A percentile compares a stretch with the other conserved stretches of the same genome.
Conservation (phyloP, 2,329 filamentous ascomycete species). For the Colletotrichum musae region DNA sequence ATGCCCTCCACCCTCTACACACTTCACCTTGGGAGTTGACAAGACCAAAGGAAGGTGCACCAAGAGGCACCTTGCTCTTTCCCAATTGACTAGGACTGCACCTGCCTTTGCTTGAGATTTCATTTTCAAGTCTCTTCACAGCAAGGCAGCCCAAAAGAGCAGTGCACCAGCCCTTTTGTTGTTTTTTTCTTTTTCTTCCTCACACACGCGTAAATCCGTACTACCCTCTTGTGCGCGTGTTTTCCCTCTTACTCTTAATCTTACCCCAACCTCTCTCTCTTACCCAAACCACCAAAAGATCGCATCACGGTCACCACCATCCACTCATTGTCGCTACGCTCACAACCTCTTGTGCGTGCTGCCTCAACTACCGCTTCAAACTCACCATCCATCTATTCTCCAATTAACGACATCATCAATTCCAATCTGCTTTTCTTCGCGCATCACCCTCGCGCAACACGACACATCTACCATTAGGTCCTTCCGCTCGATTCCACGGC, state of each 20-base stretch:
- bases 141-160: constrained; percentile 19
- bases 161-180: constrained; percentile 18
- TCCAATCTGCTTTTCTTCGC: neutral
- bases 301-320: constrained; percentile 10
- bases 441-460: constrained; percentile 15
- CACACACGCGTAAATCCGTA: constrained; percentile 5
- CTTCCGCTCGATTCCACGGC: constrained; percentile 28
- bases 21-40: constrained; percentile 25
- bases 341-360: neutral
- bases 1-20: constrained; percentile 26
- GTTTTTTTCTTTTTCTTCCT: constrained; percentile 9
- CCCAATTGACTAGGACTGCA: constrained; percentile 14
- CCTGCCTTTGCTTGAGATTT: constrained; percentile 21
- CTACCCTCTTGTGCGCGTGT: neutral
- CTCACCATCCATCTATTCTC: neutral
- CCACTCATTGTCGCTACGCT: neutral
- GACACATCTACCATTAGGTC: constrained; percentile 17
- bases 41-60: constrained; percentile 21
- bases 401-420: constrained; percentile 6
- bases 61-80: constrained; percentile 3
- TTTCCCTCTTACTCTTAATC: constrained; percentile 20
- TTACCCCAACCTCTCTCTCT: constrained; percentile 18
- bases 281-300: constrained; percentile 23
- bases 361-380: constrained; percentile 2
- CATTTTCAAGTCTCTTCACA: constrained; percentile 1